Evolutionary conservation across 2,329 filamentous ascomycete genomes (phyloP), one percentile per base, ranked within the genome.

Genomic region (Trichoderma arundinaceum): DNA sequence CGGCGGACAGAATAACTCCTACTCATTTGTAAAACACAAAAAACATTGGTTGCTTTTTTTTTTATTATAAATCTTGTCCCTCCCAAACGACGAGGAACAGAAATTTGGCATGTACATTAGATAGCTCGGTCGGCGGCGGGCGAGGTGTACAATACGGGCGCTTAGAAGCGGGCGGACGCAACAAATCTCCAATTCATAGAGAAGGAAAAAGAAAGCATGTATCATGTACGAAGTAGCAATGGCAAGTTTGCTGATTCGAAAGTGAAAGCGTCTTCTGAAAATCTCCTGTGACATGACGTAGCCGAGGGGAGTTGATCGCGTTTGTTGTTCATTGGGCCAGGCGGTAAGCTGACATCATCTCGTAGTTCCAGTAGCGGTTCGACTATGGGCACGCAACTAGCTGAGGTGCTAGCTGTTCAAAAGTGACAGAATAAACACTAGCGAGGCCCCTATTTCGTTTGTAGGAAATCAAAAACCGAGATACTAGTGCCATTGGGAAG

Each of bases 1-100:
- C 13, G 12, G 51, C 17, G 35, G 51, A 59, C 43, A 64, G 43
- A 59, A 51, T 51, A 19, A 67, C 65, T 67, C 53, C 65, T 58
- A 67, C 61, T 67, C 65, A 44, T 17, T 56, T 60, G 48, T 53
- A 60, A 44, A 59, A 39, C 12, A 39, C 44, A 39, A 39, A 39
- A 59, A 60, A 9, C 3, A 51, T n/a, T 51, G 22, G 46, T 13
- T 22, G 15, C 4, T 13, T 52, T n/a, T 10, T 52, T 35, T 49
- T 51, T 17, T 1, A 35, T 17, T 13, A 28, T n/a, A n/a, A n/a
- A n/a, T 49, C 46, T 49, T 49, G 17, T n/a, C 10, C 19, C 44
- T 12, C 44, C 39, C 10, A 43, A 43, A 43, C 8, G 15, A 43
- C 8, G 12, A 43, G 15, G 32, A n/a, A 19, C 13, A 15, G 22